phyloP scores from a whole-genome alignment of 352 stramenopile species.

The Globisporangium spinosum region DNA sequence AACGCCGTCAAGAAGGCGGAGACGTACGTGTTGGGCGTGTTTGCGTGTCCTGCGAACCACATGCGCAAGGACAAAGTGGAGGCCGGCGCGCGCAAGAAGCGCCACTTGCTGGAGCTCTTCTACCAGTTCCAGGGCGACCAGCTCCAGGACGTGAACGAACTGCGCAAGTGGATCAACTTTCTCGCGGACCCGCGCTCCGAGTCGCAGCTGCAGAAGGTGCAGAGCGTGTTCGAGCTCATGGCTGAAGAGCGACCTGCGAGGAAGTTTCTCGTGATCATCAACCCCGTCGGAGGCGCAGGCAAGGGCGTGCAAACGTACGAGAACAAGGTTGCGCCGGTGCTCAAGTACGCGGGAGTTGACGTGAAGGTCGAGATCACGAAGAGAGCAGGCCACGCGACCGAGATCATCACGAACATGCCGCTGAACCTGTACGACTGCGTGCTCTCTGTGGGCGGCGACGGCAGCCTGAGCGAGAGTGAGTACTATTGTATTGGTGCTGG shows the following conservation, averaged over 20 bases:
- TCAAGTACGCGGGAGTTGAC: constrained; percentile 51
- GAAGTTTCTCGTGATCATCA: constrained; percentile 69
- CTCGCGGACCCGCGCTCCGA: constrained; percentile 45
- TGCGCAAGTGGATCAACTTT: constrained; percentile 44
- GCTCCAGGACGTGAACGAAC: constrained; percentile 30
- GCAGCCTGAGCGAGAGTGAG: constrained; percentile 59
- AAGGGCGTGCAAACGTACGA: constrained; percentile 54
- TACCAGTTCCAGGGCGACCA: constrained; percentile 42
- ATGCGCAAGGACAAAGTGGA: constrained; percentile 17
- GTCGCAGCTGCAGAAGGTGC: constrained; percentile 17
- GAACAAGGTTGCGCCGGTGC: constrained; percentile 45
- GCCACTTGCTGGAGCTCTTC: constrained; percentile 38
- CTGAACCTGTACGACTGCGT: constrained; percentile 60
- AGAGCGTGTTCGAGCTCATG: constrained; percentile 31
- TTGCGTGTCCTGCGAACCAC: constrained; percentile 33
- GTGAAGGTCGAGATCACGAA: constrained; percentile 45
- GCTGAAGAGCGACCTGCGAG: constrained; percentile 20
- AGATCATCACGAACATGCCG: constrained; percentile 47
- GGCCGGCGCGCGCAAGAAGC: constrained; percentile 30
- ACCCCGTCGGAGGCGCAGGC: constrained; percentile 58
- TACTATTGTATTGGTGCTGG: constrained; percentile 7
- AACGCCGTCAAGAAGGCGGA: constrained; percentile 6
- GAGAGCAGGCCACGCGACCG: constrained; percentile 41
- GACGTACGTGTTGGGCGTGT: constrained; percentile 45
- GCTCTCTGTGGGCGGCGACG: constrained; percentile 66